Conservation (phyloP, 192 early-diverging fungal species). For the Paraglomus brasilianum region DNA sequence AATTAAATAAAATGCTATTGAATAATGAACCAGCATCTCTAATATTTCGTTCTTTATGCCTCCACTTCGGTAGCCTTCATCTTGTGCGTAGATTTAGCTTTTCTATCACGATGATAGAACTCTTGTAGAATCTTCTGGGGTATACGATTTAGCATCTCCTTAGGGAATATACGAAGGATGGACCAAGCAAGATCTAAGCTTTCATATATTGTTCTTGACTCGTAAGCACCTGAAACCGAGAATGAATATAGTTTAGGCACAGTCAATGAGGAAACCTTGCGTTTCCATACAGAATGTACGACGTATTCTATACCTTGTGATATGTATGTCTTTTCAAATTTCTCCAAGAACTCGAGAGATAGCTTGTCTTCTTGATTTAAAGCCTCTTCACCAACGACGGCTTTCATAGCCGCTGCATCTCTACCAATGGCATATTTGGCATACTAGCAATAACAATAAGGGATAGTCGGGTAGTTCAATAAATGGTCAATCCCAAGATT, state of each 20-base stretch:
- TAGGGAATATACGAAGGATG: slow-evolving; percentile 98
- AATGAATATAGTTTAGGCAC: background rate
- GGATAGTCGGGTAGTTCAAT: background rate
- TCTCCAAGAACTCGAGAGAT: slow-evolving; percentile 95
- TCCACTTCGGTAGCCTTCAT: slow-evolving; percentile 5
- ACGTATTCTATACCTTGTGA: slow-evolving; percentile 67
- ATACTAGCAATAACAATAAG: slow-evolving; percentile 56
- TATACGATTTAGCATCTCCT: slow-evolving; percentile 99
- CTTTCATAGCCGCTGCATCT: slow-evolving; percentile 99
- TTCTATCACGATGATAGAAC: slow-evolving; percentile 86
- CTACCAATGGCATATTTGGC: slow-evolving; percentile 99
- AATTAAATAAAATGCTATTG: too few species aligned
- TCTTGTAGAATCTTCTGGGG: slow-evolving; percentile 93
- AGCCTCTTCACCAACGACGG: slow-evolving; percentile 99
- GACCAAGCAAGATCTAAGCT: slow-evolving; percentile 98
- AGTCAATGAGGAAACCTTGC: background rate
- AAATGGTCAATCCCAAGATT: background rate
- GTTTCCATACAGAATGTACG: slow-evolving; percentile 2
- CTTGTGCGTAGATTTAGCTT: slow-evolving; percentile 44
- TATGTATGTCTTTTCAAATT: slow-evolving; percentile 98
- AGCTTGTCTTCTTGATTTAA: slow-evolving; percentile 98
- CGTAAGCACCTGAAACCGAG: slow-evolving; percentile 69
- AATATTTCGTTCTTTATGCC: too few species aligned
- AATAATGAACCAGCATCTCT: too few species aligned
- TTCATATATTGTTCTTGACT: slow-evolving; percentile 95